Conservation (phyloP, 352 stramenopile genomes). For the Peronosclerospora sorghi region DNA sequence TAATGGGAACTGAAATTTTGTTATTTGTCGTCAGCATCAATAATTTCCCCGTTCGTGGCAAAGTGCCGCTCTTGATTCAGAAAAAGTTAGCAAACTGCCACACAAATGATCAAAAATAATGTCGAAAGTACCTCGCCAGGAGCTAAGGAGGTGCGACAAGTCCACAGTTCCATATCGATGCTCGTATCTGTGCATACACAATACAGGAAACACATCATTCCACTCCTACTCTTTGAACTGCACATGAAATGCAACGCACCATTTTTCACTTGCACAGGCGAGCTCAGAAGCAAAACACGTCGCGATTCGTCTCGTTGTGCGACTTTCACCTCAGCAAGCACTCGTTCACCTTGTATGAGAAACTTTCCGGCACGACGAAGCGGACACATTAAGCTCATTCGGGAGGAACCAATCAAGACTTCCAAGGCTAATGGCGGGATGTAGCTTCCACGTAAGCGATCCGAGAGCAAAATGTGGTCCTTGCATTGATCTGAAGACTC, state of each 20-base stretch:
- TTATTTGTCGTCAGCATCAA: constrained; percentile 47
- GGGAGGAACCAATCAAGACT: constrained; percentile 58
- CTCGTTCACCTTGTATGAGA: constrained; percentile 76
- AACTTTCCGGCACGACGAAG: constrained; percentile 80
- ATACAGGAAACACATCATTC: neutral
- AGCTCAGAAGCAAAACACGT: constrained; percentile 73
- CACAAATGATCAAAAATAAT: neutral
- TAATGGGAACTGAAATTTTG: constrained; percentile 79
- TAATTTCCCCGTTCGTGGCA: constrained; percentile 30
- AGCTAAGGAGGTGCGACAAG: constrained; percentile 35
- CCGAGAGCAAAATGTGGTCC: constrained; percentile 59
- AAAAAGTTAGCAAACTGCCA: neutral
- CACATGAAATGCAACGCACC: constrained; percentile 34
- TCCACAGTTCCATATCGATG: constrained; percentile 79
- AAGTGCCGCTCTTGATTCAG: constrained; percentile 17
- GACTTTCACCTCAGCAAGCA: constrained; percentile 83
- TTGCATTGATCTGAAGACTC: constrained; percentile 25
- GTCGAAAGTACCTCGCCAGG: constrained; percentile 33
- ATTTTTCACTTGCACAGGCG: constrained; percentile 84
- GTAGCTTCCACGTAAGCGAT: constrained; percentile 69
- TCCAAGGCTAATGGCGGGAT: constrained; percentile 78
- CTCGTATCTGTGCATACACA: constrained; percentile 35
- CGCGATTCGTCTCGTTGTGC: constrained; percentile 77
- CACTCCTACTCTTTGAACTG: neutral
- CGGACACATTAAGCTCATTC: constrained; percentile 72